Conservation (phyloP, 108 stramenopile species). For the Nitzschia inconspicua region DNA sequence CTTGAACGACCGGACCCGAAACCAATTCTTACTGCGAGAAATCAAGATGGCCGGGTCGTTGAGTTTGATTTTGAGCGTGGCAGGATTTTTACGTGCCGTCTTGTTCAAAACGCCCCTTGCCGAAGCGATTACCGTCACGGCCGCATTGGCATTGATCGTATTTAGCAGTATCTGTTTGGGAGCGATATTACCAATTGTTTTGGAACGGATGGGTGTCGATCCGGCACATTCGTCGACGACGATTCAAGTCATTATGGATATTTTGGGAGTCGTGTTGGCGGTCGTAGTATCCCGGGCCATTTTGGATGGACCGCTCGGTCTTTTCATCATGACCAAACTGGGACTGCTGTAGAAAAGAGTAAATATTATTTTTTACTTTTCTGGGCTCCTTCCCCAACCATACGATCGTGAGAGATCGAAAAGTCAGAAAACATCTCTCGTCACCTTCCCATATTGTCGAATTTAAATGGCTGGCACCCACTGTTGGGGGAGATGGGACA, state of each 20-base stretch:
- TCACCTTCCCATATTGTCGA: too few species aligned
- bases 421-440: too few species aligned
- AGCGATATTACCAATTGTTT: constrained; percentile 67
- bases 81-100: constrained; percentile 67
- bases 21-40: constrained; percentile 48
- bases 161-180: constrained; percentile 73
- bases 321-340: constrained; percentile 12
- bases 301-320: constrained; percentile 30
- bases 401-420: neutral
- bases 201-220: constrained; percentile 78
- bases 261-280: constrained; percentile 82
- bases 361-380: neutral
- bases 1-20: constrained; percentile 36
- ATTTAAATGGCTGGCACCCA: too few species aligned
- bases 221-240: constrained; percentile 87
- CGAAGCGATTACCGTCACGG: constrained; percentile 79
- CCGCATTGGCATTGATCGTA: constrained; percentile 73
- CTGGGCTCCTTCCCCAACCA: neutral
- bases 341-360: neutral
- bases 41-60: constrained; percentile 58
- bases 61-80: constrained; percentile 54
- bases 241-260: constrained; percentile 94
- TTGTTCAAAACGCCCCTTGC: constrained; percentile 56
- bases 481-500: too few species aligned
- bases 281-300: constrained; percentile 30